These are phyloP conservation scores for Digitaria exilis DNA, from an alignment of 202 grass and related monocot genomes.

Conservation along the genomic window DNA sequence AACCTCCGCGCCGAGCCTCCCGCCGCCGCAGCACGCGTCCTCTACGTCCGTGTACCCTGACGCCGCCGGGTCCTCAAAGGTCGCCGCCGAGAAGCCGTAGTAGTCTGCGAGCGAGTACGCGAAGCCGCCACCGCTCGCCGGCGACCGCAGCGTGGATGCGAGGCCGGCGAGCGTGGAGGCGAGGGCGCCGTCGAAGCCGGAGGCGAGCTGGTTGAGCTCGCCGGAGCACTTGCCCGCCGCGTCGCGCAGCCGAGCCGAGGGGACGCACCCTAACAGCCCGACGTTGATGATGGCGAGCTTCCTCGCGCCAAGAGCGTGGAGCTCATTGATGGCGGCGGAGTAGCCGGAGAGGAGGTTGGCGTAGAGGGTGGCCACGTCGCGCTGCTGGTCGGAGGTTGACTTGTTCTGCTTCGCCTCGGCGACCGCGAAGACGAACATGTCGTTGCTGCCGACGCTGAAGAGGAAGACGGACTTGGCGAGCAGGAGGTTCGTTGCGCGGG, in stretches of 20 bases:
- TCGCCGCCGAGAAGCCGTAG: neutral
- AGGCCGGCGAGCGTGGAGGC: neutral
- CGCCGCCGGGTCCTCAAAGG: neutral
- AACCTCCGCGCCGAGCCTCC: conserved; percentile 16
- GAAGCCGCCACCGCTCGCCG: neutral
- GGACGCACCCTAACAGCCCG: neutral
- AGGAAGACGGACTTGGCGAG: conserved; percentile 41
- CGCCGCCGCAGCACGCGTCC: conserved; percentile 42
- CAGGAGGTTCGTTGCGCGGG: neutral
- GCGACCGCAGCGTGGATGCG: neutral
- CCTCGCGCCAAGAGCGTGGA: conserved; percentile 28
- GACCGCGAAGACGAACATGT: conserved; percentile 27
- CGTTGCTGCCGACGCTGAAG: conserved; percentile 40
- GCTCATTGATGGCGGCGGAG: neutral
- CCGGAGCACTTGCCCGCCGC: neutral
- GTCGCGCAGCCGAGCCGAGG: neutral
- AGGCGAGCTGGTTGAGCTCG: conserved; percentile 17
- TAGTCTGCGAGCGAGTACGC: conserved; percentile 26
- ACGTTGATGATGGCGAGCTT: conserved; percentile 20
- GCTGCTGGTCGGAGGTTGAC: neutral
- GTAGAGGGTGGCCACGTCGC: conserved; percentile 12
- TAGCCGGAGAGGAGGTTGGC: neutral
- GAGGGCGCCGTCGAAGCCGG: conserved; percentile 25
- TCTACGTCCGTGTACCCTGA: neutral
- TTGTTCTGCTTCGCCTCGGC: neutral